Evolutionary conservation across 2,329 filamentous ascomycete species (phyloP), one percentile per base, ranked within the genome.

Genomic region (Penicillium vulpinum): DNA sequence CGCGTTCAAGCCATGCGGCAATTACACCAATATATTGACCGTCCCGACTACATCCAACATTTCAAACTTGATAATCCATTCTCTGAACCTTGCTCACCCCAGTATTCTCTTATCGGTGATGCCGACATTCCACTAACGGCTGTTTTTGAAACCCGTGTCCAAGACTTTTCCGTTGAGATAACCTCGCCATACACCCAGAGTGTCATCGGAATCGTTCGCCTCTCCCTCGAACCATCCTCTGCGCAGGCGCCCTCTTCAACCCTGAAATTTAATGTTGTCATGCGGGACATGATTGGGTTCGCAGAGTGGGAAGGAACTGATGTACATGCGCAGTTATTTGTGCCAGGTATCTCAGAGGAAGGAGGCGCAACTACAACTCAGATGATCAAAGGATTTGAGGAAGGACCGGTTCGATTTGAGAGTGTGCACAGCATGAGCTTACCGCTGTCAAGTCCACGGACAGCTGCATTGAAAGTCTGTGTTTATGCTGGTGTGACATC

Each of bases 381-480:
- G 67, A 93, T 97, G 85, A 92, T 97, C 62, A 88, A 84, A 61
- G 91, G 91, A 54, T 99, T 99, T 67, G 92, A 97, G 66, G 94
- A 99, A 74, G 89, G 90, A 0, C 87, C 92, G 0, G 87, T 99
- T 54, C 88, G 90, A 4, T 99, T 99, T 65, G 93, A 97, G 75
- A 99, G 94, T 74, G 92, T 97, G 48, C 94, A 99, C 79, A 96
- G 91, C 74, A 96, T 99, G 91, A 96, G 91, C 71, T 82, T 99
- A 51, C 90, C 92, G 4, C 81, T 96, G 35, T 88, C 88, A 41
- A 89, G 88, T 45, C 85, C 91, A 1, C 85, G 84, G 22, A 88
- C 88, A 45, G 87, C 91, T 1, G 88, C 86, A 24, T 77, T 99
- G 52, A 86, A 94, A 53, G 89, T 96, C 9, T 91, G 92, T 47